Base-by-base conservation (phyloP, 306 rosid species). In the Glycine tomentella region DNA sequence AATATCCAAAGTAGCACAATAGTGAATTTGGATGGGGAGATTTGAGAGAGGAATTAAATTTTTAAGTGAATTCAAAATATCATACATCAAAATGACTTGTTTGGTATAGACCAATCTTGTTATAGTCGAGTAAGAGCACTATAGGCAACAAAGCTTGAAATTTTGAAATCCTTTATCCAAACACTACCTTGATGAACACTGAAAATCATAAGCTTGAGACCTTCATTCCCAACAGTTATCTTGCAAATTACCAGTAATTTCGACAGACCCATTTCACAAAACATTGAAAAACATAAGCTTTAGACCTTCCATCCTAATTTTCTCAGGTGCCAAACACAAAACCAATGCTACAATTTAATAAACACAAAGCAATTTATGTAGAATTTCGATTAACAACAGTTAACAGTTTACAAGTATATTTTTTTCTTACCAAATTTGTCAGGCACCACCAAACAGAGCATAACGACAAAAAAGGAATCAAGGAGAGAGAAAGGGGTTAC, bases 401-500 rank as follows among this genome's bases (percentile, higher is more conserved):
- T 2, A 62, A 63, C 46, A 62, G 17, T 34, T 17, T 61, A 61
- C 40, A 31, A 62, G 44, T 34, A 31, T 8, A 6, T 11, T 31
- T 62, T 61, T 38, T 9, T 33, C 9, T 62, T 11, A 45, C 68
- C 14, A 69, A 84, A 25, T 75, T 36, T 53, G 75, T 33, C 3
- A 53, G 72, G 66, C 1, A 9, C 2, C 44, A 13, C 65, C 66
- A 61, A 52, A 34, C 71, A 25, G 45, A 63, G 9, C 42, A 50
- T 20, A 64, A 56, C 58, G 11, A 50, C 34, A 34, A n/a, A 58
- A 3, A 59, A n/a, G 3, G 3, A 20, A 62, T 1, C 14, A 33
- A 11, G 38, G 48, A 71, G 16, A 9, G 46, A 61, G 62, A 36
- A 61, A 61, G 44, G 45, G 40, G 5, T 68, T 78, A 86, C 86